phyloP scores from a whole-genome alignment of 768 basidiomycete species.

The Lactifluus volemus region DNA sequence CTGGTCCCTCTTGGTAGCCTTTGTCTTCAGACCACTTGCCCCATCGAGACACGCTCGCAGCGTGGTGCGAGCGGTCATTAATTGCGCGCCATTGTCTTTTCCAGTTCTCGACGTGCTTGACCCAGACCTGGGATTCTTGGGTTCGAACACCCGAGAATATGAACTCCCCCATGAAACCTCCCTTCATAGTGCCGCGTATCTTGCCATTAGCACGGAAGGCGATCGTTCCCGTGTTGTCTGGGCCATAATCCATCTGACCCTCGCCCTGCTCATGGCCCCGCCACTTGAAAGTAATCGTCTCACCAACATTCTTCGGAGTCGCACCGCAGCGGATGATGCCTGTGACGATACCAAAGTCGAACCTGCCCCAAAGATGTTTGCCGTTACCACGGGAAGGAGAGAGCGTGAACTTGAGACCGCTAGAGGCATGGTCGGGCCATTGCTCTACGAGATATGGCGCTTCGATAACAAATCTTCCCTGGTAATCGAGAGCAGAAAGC shows the following conservation, averaged over 20 bases:
- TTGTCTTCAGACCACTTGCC: too few relatives aligned
- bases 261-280: neutral
- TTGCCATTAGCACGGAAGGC: neutral
- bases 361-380: neutral
- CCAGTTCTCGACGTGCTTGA: neutral
- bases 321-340: neutral
- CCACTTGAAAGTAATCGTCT: neutral
- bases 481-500: neutral
- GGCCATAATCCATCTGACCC: neutral
- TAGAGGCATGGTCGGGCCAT: neutral
- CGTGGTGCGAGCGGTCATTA: too few relatives aligned
- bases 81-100: too few relatives aligned
- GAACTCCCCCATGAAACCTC: neutral
- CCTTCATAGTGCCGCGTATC: neutral
- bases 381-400: neutral
- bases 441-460: neutral
- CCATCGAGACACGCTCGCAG: too few relatives aligned
- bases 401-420: neutral
- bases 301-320: neutral
- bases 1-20: too few relatives aligned
- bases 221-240: neutral
- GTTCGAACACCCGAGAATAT: neutral
- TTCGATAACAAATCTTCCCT: neutral
- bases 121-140: neutral
- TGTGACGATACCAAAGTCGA: neutral